These are phyloP conservation scores for Psilocybe subaeruginosa DNA, from an alignment of 768 basidiomycete genomes.

Conservation along the genomic window DNA sequence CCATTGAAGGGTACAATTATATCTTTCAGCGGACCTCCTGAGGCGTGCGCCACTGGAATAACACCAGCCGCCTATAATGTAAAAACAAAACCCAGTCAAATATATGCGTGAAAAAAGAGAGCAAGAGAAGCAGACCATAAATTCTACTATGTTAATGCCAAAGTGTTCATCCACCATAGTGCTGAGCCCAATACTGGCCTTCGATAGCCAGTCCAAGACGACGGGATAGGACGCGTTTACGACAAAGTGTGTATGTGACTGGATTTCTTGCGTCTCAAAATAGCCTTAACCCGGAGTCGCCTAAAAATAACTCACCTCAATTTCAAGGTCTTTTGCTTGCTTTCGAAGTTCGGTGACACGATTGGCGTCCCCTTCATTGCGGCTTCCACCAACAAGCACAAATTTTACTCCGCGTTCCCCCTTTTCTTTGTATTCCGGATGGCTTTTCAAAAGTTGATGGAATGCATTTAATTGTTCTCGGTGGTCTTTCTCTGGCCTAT, in stretches of 20 bases:
- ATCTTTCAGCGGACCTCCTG: conserved; percentile 89
- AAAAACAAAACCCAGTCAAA: neutral
- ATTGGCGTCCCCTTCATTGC: conserved; percentile 74
- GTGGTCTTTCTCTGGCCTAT: conserved; percentile 94
- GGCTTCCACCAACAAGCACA: conserved; percentile 81
- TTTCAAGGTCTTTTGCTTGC: conserved; percentile 62
- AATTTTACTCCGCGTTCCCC: conserved; percentile 48
- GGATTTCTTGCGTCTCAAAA: neutral
- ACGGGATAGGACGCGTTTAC: conserved; percentile 81
- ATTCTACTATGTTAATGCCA: conserved; percentile 97
- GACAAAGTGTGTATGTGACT: conserved; percentile 77
- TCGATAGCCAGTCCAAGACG: conserved; percentile 71
- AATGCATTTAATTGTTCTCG: conserved; percentile 77
- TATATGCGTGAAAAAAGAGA: neutral
- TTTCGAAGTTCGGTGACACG: conserved; percentile 65
- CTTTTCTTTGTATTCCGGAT: conserved; percentile 59
- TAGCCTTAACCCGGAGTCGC: neutral
- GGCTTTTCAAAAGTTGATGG: conserved; percentile 50
- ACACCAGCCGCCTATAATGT: conserved; percentile 84
- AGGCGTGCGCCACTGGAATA: conserved; percentile 90
- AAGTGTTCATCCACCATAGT: conserved; percentile 99
- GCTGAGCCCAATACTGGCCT: conserved; percentile 83
- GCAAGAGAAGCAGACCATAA: conserved; percentile 70
- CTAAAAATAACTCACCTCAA: conserved; percentile 52
- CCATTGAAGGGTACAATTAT: conserved; percentile 84